phyloP scores from a whole-genome alignment of 2,329 filamentous ascomycete genomes.

The Ophiosphaerella korrae region DNA sequence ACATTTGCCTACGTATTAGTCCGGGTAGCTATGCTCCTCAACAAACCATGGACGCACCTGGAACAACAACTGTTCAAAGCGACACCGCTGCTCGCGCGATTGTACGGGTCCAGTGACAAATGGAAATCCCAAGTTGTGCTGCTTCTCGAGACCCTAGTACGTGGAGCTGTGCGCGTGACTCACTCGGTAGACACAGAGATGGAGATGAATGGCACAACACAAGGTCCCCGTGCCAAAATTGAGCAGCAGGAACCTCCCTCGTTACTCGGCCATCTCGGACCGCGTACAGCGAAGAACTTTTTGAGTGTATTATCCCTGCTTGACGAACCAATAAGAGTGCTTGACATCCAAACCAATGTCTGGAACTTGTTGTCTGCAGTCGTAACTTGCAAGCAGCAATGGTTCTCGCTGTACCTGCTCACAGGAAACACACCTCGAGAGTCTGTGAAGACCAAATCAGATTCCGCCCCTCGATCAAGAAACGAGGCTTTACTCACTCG shows the following conservation, averaged over 20 bases:
- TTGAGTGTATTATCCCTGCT: conserved; percentile 77
- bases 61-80: conserved; percentile 82
- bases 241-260: conserved; percentile 74
- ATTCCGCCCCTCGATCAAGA: conserved; percentile 43
- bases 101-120: conserved; percentile 71
- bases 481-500: conserved; percentile 72
- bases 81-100: conserved; percentile 74
- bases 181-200: conserved; percentile 33
- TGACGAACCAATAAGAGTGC: conserved; percentile 73
- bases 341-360: conserved; percentile 67
- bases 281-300: conserved; percentile 82
- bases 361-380: conserved; percentile 89
- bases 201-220: conserved; percentile 10
- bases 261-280: conserved; percentile 85
- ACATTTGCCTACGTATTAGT: conserved; percentile 71
- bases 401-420: conserved; percentile 91
- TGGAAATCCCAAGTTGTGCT: conserved; percentile 70
- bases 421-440: conserved; percentile 86
- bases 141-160: conserved; percentile 74
- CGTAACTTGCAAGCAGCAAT: conserved; percentile 88
- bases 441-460: conserved; percentile 64
- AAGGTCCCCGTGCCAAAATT: conserved; percentile 1
- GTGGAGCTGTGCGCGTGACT: conserved; percentile 66
- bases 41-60: conserved; percentile 67
- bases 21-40: conserved; percentile 69